These are phyloP conservation scores for Avicennia marina DNA, from an alignment of 257 asterid genomes.

Conservation along the genomic window DNA sequence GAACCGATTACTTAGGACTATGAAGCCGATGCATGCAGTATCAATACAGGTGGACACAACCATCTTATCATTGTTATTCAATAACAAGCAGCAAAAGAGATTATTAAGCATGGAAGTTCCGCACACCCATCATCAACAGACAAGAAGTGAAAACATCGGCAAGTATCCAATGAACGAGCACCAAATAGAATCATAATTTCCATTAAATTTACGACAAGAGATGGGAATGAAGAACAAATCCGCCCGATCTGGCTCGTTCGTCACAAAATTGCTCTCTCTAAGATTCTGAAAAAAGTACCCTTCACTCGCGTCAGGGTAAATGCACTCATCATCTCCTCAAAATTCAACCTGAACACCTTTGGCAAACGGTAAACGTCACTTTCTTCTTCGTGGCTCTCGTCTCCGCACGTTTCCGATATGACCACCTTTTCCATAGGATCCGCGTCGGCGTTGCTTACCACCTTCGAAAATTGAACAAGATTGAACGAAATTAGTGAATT, in stretches of 20 bases:
- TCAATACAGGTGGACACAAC: background rate
- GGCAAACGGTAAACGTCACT: slow-evolving; percentile 72
- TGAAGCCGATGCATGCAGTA: background rate
- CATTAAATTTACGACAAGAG: slow-evolving; percentile 54
- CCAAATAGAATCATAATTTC: slow-evolving; percentile 1
- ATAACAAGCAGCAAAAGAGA: slow-evolving; percentile 8
- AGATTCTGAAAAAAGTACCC: slow-evolving; percentile 93
- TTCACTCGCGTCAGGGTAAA: slow-evolving; percentile 86
- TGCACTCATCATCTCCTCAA: slow-evolving; percentile 70
- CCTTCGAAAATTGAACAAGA: slow-evolving; percentile 17
- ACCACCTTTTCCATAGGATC: slow-evolving; percentile 20
- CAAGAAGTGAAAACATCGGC: background rate
- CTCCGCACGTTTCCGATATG: slow-evolving; percentile 17
- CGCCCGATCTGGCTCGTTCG: slow-evolving; percentile 83
- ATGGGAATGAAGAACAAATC: slow-evolving; percentile 94
- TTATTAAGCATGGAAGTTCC: background rate
- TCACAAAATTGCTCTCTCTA: slow-evolving; percentile 71
- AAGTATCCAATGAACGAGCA: slow-evolving; percentile 9
- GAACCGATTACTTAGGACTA: background rate
- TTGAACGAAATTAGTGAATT: background rate
- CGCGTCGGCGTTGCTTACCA: slow-evolving; percentile 11
- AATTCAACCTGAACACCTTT: slow-evolving; percentile 61
- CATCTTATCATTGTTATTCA: background rate
- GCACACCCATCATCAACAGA: background rate
- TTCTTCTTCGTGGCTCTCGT: slow-evolving; percentile 28